These are phyloP conservation scores for Boletellus ananiceps DNA, from an alignment of 768 basidiomycete species.

Conservation along the genomic window DNA sequence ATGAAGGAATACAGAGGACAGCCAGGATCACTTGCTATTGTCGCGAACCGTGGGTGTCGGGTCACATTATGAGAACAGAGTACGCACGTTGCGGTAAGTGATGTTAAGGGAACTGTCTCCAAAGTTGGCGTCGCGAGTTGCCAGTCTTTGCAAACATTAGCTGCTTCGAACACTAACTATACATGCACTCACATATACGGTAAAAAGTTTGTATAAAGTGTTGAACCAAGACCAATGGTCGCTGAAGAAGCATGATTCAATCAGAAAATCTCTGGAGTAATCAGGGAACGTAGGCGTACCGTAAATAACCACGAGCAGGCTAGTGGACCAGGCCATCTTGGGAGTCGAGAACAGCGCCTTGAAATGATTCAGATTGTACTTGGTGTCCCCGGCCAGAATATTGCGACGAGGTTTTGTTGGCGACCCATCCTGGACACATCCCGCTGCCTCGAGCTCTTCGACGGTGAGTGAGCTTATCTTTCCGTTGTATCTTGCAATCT, in stretches of 20 bases:
- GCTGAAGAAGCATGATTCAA: slow-evolving; percentile 33
- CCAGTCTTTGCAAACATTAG: slow-evolving; percentile 38
- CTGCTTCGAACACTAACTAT: neutral
- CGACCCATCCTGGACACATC: slow-evolving; percentile 12
- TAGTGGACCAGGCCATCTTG: slow-evolving; percentile 64
- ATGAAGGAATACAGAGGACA: slow-evolving; percentile 64
- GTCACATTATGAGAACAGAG: no score
- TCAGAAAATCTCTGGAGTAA: neutral
- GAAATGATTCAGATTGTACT: slow-evolving; percentile 42
- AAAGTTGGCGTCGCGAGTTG: slow-evolving; percentile 60
- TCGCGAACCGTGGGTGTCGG: neutral
- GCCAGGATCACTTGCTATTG: slow-evolving; percentile 65
- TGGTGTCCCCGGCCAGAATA: slow-evolving; percentile 39
- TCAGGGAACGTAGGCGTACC: slow-evolving; percentile 30
- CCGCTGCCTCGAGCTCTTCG: slow-evolving; percentile 40
- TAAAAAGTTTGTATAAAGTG: slow-evolving; percentile 55
- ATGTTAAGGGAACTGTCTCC: slow-evolving; percentile 67
- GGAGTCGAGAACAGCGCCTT: slow-evolving; percentile 58
- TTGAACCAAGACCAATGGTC: slow-evolving; percentile 73
- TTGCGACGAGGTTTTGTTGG: slow-evolving; percentile 13
- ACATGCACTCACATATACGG: slow-evolving; percentile 43
- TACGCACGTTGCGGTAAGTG: slow-evolving; percentile 65
- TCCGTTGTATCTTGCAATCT: slow-evolving; percentile 50
- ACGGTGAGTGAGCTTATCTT: slow-evolving; percentile 38
- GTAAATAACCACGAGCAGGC: slow-evolving; percentile 46